Evolutionary conservation across 1,284 basidiomycete genomes (phyloP), one percentile per base, ranked within the genome.

Genomic region (Porphyrellus sp.): DNA sequence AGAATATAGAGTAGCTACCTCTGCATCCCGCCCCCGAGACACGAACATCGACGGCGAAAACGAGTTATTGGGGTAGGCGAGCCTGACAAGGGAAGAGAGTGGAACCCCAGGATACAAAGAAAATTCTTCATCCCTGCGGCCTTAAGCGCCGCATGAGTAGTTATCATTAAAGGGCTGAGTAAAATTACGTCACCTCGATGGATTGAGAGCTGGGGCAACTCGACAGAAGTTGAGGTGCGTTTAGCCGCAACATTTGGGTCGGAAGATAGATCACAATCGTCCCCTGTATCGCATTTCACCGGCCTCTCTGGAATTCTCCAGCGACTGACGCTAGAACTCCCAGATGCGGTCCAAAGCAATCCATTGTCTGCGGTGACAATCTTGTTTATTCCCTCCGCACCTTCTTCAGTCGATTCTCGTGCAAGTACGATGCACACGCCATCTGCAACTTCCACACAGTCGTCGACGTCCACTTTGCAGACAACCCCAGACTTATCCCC

Each of bases 401-500:
- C 55, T 45, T 68, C 68, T 35, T 70, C 62, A 35, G 52, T 70
- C 8, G 69, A 70, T 55, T 93, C 91, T 49, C 85, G 82, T 54
- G 88, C 90, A 20, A 99, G 73, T 2, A 97, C 77, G 25, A 93
- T 75, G 64, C 95, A 98, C 28, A 95, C 90, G 37, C 91, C 95
- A 48, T 98, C 91, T 1, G 86, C 83, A 21, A 94, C 77, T 56
- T 95, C 91, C 11, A 78, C 73, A 56, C 84, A 89, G 40, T 82
- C 82, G 65, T 93, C 91, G 23, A 95, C 85, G 61, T 99, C 95
- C 31, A 96, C 88, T 58, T 87, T 88, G 69, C 92, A 94, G 1
- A 99, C 85, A 51, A 89, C 75, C 1, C 96, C 97, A 15, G 90
- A 85, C 33, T 92, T 83, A 60, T 98, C 97, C 16, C 96, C 97